Evolutionary conservation across 768 basidiomycete species (phyloP).

Genomic region (Candolleomyces efflorescens): DNA sequence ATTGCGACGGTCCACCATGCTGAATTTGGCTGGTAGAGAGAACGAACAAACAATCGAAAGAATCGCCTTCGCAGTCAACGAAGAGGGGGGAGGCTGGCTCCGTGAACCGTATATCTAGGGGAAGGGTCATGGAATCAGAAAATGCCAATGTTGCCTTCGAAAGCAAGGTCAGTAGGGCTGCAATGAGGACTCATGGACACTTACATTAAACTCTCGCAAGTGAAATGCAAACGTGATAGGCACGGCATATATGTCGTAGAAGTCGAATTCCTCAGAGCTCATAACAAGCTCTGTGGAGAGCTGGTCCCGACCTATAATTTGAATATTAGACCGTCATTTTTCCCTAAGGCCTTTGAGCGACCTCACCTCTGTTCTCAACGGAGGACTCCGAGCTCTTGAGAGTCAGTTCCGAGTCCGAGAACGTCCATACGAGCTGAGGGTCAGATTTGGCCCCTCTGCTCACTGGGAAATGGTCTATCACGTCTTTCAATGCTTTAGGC

Average conservation of each 20-base stretch:
- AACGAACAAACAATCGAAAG: slow-evolving; percentile 63
- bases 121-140: slow-evolving; percentile 63
- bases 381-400: slow-evolving; percentile 68
- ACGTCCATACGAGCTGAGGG: slow-evolving; percentile 80
- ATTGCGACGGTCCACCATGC: slow-evolving; percentile 32
- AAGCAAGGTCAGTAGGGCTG: background rate
- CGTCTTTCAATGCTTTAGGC: slow-evolving; percentile 67
- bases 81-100: slow-evolving; percentile 71
- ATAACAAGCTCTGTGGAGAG: slow-evolving; percentile 75
- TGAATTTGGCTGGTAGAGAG: slow-evolving; percentile 67
- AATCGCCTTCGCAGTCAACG: slow-evolving; percentile 71
- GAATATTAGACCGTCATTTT: background rate
- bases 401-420: slow-evolving; percentile 61
- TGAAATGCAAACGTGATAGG: slow-evolving; percentile 76
- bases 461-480: slow-evolving; percentile 77
- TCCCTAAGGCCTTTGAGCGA: background rate
- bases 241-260: slow-evolving; percentile 58
- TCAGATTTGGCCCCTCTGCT: slow-evolving; percentile 62
- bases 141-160: slow-evolving; percentile 75
- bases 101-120: slow-evolving; percentile 72
- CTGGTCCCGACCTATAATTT: slow-evolving; percentile 46
- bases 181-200: slow-evolving; percentile 7
- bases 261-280: slow-evolving; percentile 76
- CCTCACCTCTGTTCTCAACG: slow-evolving; percentile 58
- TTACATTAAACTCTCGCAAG: slow-evolving; percentile 78